Evolutionary conservation across 495 filamentous ascomycete species (phyloP).

Genomic region (Xylaria curta): DNA sequence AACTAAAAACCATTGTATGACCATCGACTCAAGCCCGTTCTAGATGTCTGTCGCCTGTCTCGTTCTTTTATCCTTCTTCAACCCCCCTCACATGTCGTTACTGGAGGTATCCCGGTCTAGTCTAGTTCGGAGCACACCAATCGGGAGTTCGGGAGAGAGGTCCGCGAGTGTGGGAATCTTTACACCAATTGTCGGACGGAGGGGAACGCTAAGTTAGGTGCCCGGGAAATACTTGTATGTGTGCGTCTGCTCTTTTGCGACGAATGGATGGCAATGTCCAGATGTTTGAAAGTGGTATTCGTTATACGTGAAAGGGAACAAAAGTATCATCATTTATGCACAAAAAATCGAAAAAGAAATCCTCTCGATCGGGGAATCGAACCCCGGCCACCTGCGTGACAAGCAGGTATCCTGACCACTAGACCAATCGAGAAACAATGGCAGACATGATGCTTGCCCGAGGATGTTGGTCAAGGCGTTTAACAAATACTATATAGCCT

Average conservation of each 20-base stretch:
- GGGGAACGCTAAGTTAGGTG: neutral
- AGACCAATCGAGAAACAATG: constrained; percentile 31
- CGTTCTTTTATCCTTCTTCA: neutral
- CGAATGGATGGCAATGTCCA: neutral
- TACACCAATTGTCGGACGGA: constrained; percentile 16
- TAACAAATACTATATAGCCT: too few species aligned
- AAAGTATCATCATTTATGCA: neutral
- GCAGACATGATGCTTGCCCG: too few species aligned
- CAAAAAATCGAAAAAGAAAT: constrained; percentile 15
- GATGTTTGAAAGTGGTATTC: neutral
- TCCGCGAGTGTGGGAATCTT: constrained; percentile 10
- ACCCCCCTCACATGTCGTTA: neutral
- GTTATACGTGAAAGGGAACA: neutral
- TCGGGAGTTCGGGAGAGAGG: constrained; percentile 17
- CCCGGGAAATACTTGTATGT: neutral
- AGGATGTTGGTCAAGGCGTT: too few species aligned
- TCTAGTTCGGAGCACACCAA: neutral
- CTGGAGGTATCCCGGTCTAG: neutral
- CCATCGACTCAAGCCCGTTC: neutral
- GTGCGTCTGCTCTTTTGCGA: neutral
- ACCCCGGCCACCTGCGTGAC: constrained; percentile 48
- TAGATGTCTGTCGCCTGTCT: neutral
- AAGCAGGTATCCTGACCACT: constrained; percentile 31
- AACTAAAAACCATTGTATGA: neutral
- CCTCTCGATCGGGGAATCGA: constrained; percentile 52